These are phyloP conservation scores for Lentinula edodes DNA, from an alignment of 768 basidiomycete genomes.

Conservation along the genomic window DNA sequence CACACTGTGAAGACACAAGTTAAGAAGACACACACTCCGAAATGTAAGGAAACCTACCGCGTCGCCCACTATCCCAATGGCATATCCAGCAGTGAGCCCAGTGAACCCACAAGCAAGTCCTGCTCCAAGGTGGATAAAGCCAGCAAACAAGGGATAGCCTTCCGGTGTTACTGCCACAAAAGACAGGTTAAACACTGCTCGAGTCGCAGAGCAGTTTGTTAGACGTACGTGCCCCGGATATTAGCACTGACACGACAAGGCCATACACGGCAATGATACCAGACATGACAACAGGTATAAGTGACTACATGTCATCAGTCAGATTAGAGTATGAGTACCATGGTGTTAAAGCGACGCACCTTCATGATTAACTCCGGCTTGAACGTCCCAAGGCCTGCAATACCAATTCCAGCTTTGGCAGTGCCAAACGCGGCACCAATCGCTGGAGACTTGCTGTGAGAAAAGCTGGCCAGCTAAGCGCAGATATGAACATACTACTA, in stretches of 20 bases:
- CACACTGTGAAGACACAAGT: conserved; percentile 51
- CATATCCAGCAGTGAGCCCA: conserved; percentile 89
- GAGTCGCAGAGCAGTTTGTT: not conserved
- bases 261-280: conserved; percentile 98
- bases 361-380: conserved; percentile 98
- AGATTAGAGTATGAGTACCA: not conserved
- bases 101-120: conserved; percentile 89
- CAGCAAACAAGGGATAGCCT: conserved; percentile 78
- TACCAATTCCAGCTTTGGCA: conserved; percentile 94
- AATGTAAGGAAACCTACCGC: conserved; percentile 50
- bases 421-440: conserved; percentile 96
- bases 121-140: conserved; percentile 89
- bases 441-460: conserved; percentile 38
- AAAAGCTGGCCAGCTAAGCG: not conserved
- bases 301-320: conserved; percentile 46
- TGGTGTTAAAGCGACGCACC: conserved; percentile 35
- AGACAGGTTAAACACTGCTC: conserved; percentile 3
- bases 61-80: conserved; percentile 92
- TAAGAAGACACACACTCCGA: not conserved
- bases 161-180: conserved; percentile 48
- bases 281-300: conserved; percentile 97
- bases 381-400: conserved; percentile 90
- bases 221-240: conserved; percentile 55
- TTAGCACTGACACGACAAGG: conserved; percentile 91
- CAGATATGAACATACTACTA: conserved; percentile 59